Evolutionary conservation across 2,329 filamentous ascomycete genomes (phyloP).

Genomic region (Fusarium oxysporum): DNA sequence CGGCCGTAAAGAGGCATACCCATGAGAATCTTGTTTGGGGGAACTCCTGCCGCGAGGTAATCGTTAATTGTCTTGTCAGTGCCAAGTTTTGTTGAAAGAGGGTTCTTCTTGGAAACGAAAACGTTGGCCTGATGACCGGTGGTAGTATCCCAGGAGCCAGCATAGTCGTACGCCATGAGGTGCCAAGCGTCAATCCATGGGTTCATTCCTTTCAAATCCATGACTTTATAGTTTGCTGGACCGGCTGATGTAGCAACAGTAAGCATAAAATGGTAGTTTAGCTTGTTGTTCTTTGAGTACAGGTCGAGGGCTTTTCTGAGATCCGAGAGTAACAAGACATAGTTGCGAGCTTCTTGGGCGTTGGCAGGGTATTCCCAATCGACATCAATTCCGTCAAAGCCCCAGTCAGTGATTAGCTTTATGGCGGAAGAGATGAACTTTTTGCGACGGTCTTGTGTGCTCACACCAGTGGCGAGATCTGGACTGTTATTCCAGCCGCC

Average conservation of each 20-base stretch:
- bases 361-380: constrained; percentile 67
- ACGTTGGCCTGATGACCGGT: constrained; percentile 79
- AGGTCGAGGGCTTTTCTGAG: constrained; percentile 56
- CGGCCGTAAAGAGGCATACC: constrained; percentile 85
- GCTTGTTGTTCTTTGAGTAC: constrained; percentile 54
- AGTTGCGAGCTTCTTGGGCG: constrained; percentile 51
- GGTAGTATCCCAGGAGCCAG: constrained; percentile 72
- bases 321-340: constrained; percentile 38
- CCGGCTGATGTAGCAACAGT: constrained; percentile 64
- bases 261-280: constrained; percentile 61
- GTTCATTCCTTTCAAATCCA: constrained; percentile 67
- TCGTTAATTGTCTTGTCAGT: constrained; percentile 72
- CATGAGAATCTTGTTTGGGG: constrained; percentile 74
- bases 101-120: constrained; percentile 63
- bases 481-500: constrained; percentile 82
- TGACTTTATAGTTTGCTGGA: constrained; percentile 59
- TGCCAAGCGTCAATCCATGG: constrained; percentile 68
- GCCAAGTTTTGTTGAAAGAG: constrained; percentile 73
- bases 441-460: constrained; percentile 69
- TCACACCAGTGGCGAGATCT: constrained; percentile 63
- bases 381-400: constrained; percentile 67
- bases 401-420: constrained; percentile 75
- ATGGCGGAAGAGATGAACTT: constrained; percentile 77
- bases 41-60: constrained; percentile 65
- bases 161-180: constrained; percentile 77